phyloP scores from a whole-genome alignment of 257 asterid genomes.

The Solanum rostratum region DNA sequence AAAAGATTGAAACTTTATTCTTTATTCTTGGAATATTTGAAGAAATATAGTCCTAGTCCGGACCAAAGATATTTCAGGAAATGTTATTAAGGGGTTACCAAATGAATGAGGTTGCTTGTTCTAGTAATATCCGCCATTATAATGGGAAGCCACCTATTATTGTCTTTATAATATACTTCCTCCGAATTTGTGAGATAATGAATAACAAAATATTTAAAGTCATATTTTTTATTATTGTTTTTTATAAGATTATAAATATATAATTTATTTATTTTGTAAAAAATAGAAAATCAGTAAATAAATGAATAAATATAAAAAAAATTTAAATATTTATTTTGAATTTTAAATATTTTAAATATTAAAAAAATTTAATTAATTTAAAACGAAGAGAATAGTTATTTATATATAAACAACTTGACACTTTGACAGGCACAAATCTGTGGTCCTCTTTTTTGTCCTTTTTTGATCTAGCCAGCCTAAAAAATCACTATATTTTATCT shows the following conservation, averaged over 20 bases:
- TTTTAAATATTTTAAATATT: too few species aligned
- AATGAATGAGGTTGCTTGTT: slow-evolving; percentile 7
- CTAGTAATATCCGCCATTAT: slow-evolving; percentile 56
- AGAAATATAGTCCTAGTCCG: neutral
- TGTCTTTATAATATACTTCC: neutral
- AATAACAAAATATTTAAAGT: too few species aligned
- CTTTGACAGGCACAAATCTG: neutral
- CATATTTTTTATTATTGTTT: too few species aligned
- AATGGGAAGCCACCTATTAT: slow-evolving; percentile 2
- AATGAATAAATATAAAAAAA: too few species aligned
- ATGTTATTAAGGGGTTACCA: slow-evolving; percentile 8
- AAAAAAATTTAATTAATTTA: too few species aligned
- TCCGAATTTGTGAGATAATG: too few species aligned
- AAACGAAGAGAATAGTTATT: neutral
- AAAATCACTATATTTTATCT: neutral
- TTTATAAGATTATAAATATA: too few species aligned
- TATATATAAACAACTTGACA: neutral
- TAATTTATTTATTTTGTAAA: too few species aligned
- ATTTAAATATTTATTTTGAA: too few species aligned
- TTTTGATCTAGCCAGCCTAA: neutral
- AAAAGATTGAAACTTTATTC: neutral
- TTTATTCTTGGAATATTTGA: neutral
- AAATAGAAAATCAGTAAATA: too few species aligned
- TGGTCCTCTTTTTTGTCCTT: neutral
- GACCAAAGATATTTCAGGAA: neutral